These are phyloP conservation scores for Xylariaceae sp. DNA, from an alignment of 2,329 filamentous ascomycete genomes.

Conservation along the genomic window DNA sequence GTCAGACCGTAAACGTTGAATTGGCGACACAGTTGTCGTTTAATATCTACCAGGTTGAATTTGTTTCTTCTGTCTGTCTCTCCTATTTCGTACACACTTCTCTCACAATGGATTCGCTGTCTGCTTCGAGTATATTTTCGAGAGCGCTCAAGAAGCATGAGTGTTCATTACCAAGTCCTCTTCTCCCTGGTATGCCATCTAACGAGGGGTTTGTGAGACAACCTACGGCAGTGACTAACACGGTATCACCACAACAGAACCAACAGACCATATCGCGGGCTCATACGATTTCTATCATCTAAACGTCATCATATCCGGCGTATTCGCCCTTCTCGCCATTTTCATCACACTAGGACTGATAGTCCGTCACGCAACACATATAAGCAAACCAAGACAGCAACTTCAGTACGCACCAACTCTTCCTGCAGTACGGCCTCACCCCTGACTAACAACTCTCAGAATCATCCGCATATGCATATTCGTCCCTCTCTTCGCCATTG, in stretches of 20 bases:
- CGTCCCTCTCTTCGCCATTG: constrained; percentile 39
- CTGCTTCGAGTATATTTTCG: no score
- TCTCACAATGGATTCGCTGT: no score
- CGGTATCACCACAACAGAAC: constrained; percentile 14
- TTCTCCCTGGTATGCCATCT: background rate
- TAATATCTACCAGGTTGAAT: no score
- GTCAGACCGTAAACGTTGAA: no score
- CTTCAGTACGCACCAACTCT: constrained; percentile 31
- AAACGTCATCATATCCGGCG: constrained; percentile 37
- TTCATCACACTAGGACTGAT: constrained; percentile 32
- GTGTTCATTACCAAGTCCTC: background rate
- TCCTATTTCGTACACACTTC: no score
- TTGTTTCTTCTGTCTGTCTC: no score
- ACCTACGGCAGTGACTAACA: background rate
- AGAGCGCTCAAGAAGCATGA: background rate
- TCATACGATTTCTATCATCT: constrained; percentile 24
- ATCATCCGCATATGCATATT: constrained; percentile 42
- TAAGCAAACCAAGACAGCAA: constrained; percentile 42
- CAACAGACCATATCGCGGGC: constrained; percentile 10
- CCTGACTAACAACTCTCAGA: constrained; percentile 12
- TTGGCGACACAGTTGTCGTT: no score
- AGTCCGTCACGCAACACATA: constrained; percentile 35
- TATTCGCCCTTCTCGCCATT: constrained; percentile 32
- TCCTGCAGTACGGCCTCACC: background rate
- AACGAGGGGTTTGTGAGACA: background rate